Conservation (phyloP, 352 stramenopile species). For the Globisporangium yorkense region DNA sequence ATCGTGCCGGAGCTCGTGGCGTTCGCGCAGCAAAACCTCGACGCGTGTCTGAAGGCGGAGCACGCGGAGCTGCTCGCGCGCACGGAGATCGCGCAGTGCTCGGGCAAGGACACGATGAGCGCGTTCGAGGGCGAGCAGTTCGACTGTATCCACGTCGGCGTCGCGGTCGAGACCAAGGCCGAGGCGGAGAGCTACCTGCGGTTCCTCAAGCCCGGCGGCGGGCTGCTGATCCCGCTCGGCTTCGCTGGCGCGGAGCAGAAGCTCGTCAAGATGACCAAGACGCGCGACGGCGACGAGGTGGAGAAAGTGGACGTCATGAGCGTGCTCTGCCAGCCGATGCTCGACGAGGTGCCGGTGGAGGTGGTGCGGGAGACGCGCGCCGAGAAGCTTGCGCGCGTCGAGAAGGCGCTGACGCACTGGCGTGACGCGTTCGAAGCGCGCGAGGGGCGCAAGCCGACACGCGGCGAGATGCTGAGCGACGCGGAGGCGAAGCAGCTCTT, state of each 20-base stretch:
- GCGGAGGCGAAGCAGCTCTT: slow-evolving; percentile 58
- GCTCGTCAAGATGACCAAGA: slow-evolving; percentile 81
- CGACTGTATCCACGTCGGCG: slow-evolving; percentile 78
- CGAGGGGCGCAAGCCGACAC: slow-evolving; percentile 45
- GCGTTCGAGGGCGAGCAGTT: slow-evolving; percentile 23
- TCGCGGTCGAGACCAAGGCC: slow-evolving; percentile 70
- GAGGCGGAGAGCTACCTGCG: slow-evolving; percentile 64
- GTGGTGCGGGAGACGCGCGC: slow-evolving; percentile 45
- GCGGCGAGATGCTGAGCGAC: slow-evolving; percentile 63
- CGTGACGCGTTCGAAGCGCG: slow-evolving; percentile 51
- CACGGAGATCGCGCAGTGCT: slow-evolving; percentile 41
- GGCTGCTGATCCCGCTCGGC: slow-evolving; percentile 63
- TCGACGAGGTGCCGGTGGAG: slow-evolving; percentile 45
- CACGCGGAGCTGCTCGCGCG: slow-evolving; percentile 19
- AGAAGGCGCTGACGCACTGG: slow-evolving; percentile 58
- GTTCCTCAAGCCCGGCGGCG: slow-evolving; percentile 65
- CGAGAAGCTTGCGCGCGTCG: slow-evolving; percentile 53
- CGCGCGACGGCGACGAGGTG: slow-evolving; percentile 33
- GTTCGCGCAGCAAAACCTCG: slow-evolving; percentile 62
- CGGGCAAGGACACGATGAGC: slow-evolving; percentile 33
- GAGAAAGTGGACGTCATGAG: slow-evolving; percentile 77
- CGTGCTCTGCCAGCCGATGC: slow-evolving; percentile 79
- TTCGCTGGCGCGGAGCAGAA: slow-evolving; percentile 59
- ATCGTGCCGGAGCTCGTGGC: slow-evolving; percentile 73
- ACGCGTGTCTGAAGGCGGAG: slow-evolving; percentile 28